Evolutionary conservation across 805 yeast species (phyloP).

Genomic region (Starmerella stigmatis): DNA sequence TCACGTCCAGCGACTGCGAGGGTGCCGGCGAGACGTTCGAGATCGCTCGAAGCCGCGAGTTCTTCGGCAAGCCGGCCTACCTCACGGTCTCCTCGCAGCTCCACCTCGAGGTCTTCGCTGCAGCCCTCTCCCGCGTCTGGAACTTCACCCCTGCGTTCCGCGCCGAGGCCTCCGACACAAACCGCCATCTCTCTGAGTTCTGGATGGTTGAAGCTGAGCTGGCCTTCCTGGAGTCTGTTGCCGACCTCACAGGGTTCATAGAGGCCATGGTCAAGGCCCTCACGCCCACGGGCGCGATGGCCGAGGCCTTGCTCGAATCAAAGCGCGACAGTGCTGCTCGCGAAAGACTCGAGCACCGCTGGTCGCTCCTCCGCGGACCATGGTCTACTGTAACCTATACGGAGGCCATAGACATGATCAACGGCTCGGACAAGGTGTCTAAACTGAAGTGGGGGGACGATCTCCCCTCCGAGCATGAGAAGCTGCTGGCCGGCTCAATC

Average conservation of each 20-base stretch:
- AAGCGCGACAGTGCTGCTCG: constrained; percentile 32
- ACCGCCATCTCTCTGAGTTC: constrained; percentile 83
- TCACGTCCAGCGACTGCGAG: constrained; percentile 89
- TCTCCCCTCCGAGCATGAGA: constrained; percentile 78
- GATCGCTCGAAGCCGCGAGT: constrained; percentile 37
- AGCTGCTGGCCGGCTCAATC: constrained; percentile 66
- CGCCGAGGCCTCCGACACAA: constrained; percentile 86
- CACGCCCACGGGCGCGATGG: constrained; percentile 26
- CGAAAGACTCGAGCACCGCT: constrained; percentile 39
- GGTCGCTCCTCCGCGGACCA: constrained; percentile 43
- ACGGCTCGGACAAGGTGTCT: constrained; percentile 28
- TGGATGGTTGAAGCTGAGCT: constrained; percentile 97
- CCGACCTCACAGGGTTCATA: constrained; percentile 52
- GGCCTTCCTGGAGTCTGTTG: constrained; percentile 47
- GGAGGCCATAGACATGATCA: constrained; percentile 55
- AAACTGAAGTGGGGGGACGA: constrained; percentile 59
- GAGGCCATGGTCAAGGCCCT: constrained; percentile 59
- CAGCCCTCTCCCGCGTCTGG: constrained; percentile 74
- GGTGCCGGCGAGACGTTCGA: constrained; percentile 91
- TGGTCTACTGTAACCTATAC: constrained; percentile 71
- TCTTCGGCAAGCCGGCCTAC: constrained; percentile 54
- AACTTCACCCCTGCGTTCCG: constrained; percentile 84
- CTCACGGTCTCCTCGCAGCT: constrained; percentile 87
- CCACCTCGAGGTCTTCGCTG: constrained; percentile 72
- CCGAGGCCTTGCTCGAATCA: constrained; percentile 24